Percentiles rank a stretch among this genome's conserved stretches.
Conservation (phyloP, 2,329 filamentous ascomycete species). For the Ceratocystis ficicola region DNA sequence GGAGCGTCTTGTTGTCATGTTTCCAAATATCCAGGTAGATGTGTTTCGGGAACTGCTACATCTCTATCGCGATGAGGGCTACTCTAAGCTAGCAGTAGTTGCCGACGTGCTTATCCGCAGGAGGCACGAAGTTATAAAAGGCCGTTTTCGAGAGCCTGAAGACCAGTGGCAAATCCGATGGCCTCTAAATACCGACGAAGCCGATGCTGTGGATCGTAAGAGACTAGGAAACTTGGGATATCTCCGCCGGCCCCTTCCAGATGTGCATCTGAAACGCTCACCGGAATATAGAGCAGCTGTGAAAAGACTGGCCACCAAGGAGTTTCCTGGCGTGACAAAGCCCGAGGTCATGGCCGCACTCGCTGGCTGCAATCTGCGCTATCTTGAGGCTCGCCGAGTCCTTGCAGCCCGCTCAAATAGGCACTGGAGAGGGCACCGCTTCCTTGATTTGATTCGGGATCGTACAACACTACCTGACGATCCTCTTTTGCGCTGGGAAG, state of each 20-base stretch:
- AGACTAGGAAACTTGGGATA: background rate
- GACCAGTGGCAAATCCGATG: background rate
- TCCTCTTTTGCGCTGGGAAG: background rate
- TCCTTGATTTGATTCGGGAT: background rate
- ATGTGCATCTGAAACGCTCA: background rate
- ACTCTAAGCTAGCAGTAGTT: slow-evolving; percentile 59
- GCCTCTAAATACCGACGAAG: background rate
- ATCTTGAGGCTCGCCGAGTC: slow-evolving; percentile 34
- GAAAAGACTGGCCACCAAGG: background rate
- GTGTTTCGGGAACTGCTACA: slow-evolving; percentile 72
- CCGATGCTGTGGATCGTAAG: background rate
- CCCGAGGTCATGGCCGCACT: background rate
- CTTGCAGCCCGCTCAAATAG: background rate
- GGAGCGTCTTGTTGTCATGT: slow-evolving; percentile 55
- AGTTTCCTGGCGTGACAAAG: background rate
- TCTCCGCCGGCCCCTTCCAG: background rate
- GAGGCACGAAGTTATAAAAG: background rate
- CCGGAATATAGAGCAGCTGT: background rate
- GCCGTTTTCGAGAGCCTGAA: slow-evolving; percentile 1
- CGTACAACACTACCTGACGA: background rate
- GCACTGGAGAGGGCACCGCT: background rate
- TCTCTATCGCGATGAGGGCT: slow-evolving; percentile 56
- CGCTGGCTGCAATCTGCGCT: background rate
- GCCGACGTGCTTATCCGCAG: slow-evolving; percentile 54
- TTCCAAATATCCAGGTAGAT: slow-evolving; percentile 69